A percentile compares a stretch with the other conserved stretches of the same genome.
phyloP scores from a whole-genome alignment of 495 filamentous ascomycete species.

The Neurospora sp. region DNA sequence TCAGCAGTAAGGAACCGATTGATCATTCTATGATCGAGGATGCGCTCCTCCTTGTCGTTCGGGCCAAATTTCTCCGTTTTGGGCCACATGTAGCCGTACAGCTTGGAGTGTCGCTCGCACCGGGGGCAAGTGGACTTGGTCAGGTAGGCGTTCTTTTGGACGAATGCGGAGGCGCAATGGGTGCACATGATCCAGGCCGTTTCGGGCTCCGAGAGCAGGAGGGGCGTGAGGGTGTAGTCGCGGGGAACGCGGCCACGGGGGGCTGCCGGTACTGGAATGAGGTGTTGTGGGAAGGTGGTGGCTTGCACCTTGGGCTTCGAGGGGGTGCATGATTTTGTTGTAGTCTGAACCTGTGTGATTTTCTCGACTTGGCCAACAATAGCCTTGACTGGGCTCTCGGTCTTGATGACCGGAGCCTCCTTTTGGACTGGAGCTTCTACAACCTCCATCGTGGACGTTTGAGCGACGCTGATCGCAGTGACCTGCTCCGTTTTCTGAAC shows the following conservation, averaged over 20 bases:
- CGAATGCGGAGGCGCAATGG: conserved; percentile 69
- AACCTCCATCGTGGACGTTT: background rate
- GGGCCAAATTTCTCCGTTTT: conserved; percentile 74
- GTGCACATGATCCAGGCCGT: conserved; percentile 80
- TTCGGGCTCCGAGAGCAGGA: conserved; percentile 60
- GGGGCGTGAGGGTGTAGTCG: conserved; percentile 66
- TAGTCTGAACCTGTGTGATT: background rate
- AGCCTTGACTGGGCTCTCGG: background rate
- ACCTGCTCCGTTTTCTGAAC: background rate
- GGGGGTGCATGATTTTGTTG: background rate
- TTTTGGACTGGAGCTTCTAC: background rate
- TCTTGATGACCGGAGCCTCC: background rate
- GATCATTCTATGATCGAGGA: conserved; percentile 62
- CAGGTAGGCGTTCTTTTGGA: conserved; percentile 77
- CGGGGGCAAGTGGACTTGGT: conserved; percentile 77
- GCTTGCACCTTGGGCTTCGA: background rate
- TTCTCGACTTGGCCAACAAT: background rate
- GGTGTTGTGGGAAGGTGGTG: background rate
- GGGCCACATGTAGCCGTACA: conserved; percentile 93
- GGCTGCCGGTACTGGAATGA: background rate
- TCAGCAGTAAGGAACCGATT: conserved; percentile 59
- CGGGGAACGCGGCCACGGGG: conserved; percentile 45
- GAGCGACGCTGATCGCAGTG: background rate
- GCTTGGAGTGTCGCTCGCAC: conserved; percentile 89
- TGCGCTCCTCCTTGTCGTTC: conserved; percentile 62